These are phyloP conservation scores for Trichoderma koningii DNA, from an alignment of 2,329 filamentous ascomycete genomes.

Conservation along the genomic window DNA sequence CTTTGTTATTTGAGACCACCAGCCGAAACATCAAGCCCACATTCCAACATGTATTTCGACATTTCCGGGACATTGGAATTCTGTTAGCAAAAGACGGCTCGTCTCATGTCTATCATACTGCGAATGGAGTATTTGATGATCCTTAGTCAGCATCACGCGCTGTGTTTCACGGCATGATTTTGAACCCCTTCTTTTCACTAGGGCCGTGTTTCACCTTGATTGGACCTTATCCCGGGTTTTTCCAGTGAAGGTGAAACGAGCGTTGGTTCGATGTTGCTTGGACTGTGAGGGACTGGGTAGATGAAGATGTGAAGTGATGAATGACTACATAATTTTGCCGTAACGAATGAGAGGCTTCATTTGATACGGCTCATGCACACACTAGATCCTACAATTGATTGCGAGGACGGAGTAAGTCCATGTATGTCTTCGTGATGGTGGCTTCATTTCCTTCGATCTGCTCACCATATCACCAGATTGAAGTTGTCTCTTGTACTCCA, in stretches of 20 bases:
- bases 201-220: constrained; percentile 27
- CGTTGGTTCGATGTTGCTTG: neutral
- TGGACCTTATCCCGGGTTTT: constrained; percentile 7
- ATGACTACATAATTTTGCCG: neutral
- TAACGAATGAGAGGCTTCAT: neutral
- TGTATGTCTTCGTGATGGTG: too few relatives aligned
- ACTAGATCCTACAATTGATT: neutral
- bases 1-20: neutral
- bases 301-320: neutral
- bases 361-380: neutral
- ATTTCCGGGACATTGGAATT: too few relatives aligned
- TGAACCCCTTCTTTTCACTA: constrained; percentile 6
- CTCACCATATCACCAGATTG: neutral
- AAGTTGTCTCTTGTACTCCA: too few relatives aligned
- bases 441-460: neutral
- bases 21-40: neutral
- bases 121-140: neutral
- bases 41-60: neutral
- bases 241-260: constrained; percentile 7
- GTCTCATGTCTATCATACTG: too few relatives aligned
- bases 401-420: too few relatives aligned
- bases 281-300: neutral
- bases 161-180: constrained; percentile 23
- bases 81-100: too few relatives aligned
- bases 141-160: constrained; percentile 19